Percentiles rank a stretch among this genome's conserved stretches.
These are phyloP conservation scores for Trichoderma endophyticum DNA, from an alignment of 2,329 filamentous ascomycete species.

Conservation along the genomic window DNA sequence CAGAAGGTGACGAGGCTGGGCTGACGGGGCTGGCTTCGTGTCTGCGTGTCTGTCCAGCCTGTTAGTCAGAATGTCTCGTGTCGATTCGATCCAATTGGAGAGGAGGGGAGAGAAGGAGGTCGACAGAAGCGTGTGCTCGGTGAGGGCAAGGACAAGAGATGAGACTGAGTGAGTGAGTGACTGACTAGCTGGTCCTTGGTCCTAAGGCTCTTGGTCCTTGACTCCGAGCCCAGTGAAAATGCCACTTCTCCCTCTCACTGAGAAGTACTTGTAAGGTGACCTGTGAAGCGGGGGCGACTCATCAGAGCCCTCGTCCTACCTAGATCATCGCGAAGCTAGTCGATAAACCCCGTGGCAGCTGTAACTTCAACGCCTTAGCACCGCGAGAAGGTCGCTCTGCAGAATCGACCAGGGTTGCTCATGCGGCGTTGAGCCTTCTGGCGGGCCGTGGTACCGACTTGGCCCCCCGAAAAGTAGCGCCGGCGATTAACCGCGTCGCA, in stretches of 20 bases:
- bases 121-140: background rate
- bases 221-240: background rate
- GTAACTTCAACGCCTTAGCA: slow-evolving; percentile 8
- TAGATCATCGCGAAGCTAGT: slow-evolving; percentile 19
- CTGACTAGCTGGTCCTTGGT: slow-evolving; percentile 7
- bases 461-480: background rate
- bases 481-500: background rate
- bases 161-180: background rate
- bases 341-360: slow-evolving; percentile 13
- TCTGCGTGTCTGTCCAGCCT: background rate
- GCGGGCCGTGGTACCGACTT: slow-evolving; percentile 8
- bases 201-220: background rate
- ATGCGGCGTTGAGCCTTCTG: slow-evolving; percentile 7
- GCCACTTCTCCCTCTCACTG: background rate
- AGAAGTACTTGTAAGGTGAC: background rate
- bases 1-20: background rate
- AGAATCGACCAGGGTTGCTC: slow-evolving; percentile 15
- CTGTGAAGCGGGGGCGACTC: slow-evolving; percentile 18
- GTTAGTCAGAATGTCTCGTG: slow-evolving; percentile 4
- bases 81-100: background rate
- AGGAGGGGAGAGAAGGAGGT: background rate
- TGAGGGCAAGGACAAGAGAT: background rate
- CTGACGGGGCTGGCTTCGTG: background rate
- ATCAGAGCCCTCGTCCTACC: slow-evolving; percentile 12
- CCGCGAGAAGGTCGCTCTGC: slow-evolving; percentile 8